Conservation (phyloP, 495 filamentous ascomycete genomes). For the Aspergillus ellipticus region DNA sequence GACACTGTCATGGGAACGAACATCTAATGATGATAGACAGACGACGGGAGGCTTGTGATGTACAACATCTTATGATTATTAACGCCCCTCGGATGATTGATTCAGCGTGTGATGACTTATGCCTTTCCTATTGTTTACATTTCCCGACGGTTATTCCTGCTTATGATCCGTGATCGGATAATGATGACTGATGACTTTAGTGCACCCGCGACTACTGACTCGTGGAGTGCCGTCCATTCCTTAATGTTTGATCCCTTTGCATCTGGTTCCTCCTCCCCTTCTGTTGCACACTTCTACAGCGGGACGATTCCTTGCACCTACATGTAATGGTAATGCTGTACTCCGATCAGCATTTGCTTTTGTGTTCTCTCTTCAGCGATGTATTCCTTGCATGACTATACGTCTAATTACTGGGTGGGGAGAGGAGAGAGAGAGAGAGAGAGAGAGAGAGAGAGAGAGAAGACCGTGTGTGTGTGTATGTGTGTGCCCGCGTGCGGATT, state of each 20-base stretch:
- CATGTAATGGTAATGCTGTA: constrained; percentile 13
- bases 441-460: too few relatives aligned
- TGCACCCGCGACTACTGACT: constrained; percentile 40
- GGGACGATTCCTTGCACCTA: constrained; percentile 10
- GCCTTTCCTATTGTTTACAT: constrained; percentile 8
- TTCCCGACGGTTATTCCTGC: neutral
- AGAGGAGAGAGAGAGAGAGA: too few relatives aligned
- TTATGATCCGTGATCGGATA: constrained; percentile 18
- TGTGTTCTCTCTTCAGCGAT: constrained; percentile 3
- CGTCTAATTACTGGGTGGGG: neutral
- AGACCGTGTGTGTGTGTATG: too few relatives aligned
- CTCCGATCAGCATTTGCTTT: constrained; percentile 8
- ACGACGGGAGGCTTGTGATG: constrained; percentile 17
- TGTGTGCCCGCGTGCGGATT: neutral
- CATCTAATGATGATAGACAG: constrained; percentile 14
- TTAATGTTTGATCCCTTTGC: constrained; percentile 24
- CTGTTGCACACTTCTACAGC: too few relatives aligned
- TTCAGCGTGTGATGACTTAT: constrained; percentile 37
- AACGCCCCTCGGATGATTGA: constrained; percentile 18
- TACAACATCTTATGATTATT: constrained; percentile 24
- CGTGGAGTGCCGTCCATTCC: constrained; percentile 34
- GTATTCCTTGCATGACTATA: constrained; percentile 11
- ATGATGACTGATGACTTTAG: constrained; percentile 34
- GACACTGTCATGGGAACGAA: constrained; percentile 2
- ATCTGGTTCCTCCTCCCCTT: constrained; percentile 14